Base-by-base conservation (phyloP, 768 basidiomycete genomes). In the Omphalotus guepiniiformis region DNA sequence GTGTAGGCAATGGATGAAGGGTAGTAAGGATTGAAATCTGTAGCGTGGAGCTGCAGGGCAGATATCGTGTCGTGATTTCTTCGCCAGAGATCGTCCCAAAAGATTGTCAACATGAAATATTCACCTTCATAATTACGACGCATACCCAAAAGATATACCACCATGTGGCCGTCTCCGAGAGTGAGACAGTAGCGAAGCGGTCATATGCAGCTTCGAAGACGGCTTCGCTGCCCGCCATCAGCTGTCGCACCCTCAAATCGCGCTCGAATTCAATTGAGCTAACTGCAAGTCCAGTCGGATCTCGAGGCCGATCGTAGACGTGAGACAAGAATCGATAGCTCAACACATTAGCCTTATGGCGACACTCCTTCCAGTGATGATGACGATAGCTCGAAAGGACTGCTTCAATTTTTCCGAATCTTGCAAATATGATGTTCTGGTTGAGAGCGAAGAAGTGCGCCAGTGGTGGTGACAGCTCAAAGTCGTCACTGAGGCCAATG, bases 91-190 rank as follows among this genome's bases (percentile, higher is more conserved):
- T 88, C 86, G 57, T 89, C 86, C 85, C 85, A 48, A 16, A 42
- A n/a, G 16, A 18, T 23, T 8, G 32, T 53, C 25, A 52, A 51
- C 25, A 43, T 46, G 5, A 23, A 6, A 36, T 1, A 18, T 36
- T 13, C 35, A 16, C 19, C 37, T 9, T 27, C 28, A 23, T 21
- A 42, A 6, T 13, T 4, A 15, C 27, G 30, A 13, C 9, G 58
- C 76, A 54, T 41, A 87, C 86, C 83, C 84, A 89, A 53, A 86
- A 80, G 11, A 88, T 70, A 55, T 83, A 88, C 88, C 88, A 91
- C 82, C 85, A 88, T 3, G 79, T 76, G 3, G 75, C 64, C 1
- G 78, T 60, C 53, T 74, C 69, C 1, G 75, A 74, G 7, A 55
- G 53, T 1, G 78, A 68, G 26, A 85, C 80, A 16, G 67, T 68